Base-by-base conservation (phyloP, 768 basidiomycete species). In the Russula lepida region DNA sequence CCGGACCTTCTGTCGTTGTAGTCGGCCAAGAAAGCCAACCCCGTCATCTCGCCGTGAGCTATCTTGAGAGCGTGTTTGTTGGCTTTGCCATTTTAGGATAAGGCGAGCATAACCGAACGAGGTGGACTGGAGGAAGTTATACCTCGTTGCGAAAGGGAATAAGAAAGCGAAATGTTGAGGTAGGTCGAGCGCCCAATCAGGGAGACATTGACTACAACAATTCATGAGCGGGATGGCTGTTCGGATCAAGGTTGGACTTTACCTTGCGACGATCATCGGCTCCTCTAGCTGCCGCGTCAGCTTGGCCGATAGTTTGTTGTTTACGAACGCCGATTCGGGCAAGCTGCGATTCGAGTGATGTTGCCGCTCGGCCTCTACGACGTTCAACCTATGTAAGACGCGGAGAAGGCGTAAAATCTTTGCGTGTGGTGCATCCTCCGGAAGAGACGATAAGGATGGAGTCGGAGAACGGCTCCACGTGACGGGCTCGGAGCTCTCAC, bases 211-310 rank as follows among this genome's bases (percentile, higher is more conserved):
- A 68, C 95, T 97, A 39, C 53, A 39, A 27, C 25, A 17, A 13
- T 28, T 57, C 11, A 21, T 54, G 7, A 57, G 62, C 30, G 12
- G 57, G 30, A 5, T 35, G n/a, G 4, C 27, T 12, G 33, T 49
- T 41, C 21, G n/a, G 15, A n/a, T 61, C 35, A 39, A 39, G 5
- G 41, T 35, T 19, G 43, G 7, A 55, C 71, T 78, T 64, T 67
- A 92, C 93, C 92, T 95, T 1, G 95, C 97, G 47, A 99, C 94
- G 64, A 99, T 97, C 93, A 98, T 97, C 0, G 93, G 92, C 70
- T 99, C 97, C 68, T 99, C 97, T 46, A 99, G 73, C 71, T 98
- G 97, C 37, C 97, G 83, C 13, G 92, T 93, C n/a, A 99, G 80
- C 73, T 99, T 99, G 11, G 97, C 97, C 2, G 93, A 93, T 28